Conservation (phyloP, 176 grass and related monocot genomes). For the Eremochloa ophiuroides region DNA sequence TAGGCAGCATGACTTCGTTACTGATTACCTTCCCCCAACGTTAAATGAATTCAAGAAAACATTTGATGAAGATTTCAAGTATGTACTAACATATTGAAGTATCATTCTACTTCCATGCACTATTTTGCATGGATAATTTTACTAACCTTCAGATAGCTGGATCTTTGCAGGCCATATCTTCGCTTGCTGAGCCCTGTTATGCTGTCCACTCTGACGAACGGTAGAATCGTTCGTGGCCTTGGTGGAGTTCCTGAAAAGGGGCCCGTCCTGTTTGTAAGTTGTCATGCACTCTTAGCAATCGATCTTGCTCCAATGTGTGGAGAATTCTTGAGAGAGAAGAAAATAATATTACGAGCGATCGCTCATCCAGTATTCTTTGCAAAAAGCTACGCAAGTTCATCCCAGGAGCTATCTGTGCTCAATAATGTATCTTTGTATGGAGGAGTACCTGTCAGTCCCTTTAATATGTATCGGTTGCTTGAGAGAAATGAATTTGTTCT, state of each 20-base stretch:
- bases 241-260: conserved; percentile 65
- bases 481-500: conserved; percentile 61
- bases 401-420: conserved; percentile 29
- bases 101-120: neutral
- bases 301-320: conserved; percentile 61
- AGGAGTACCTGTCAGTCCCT: conserved; percentile 51
- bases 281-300: conserved; percentile 66
- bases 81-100: neutral
- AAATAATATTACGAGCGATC: conserved; percentile 44
- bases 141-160: neutral
- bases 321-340: conserved; percentile 70
- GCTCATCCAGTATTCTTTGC: conserved; percentile 57
- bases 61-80: conserved; percentile 57
- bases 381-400: conserved; percentile 31
- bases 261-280: conserved; percentile 68
- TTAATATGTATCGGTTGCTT: conserved; percentile 74
- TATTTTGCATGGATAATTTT: neutral
- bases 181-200: conserved; percentile 54
- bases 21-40: conserved; percentile 71
- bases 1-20: conserved; percentile 45
- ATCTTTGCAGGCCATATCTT: conserved; percentile 50
- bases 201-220: conserved; percentile 64
- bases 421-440: conserved; percentile 50
- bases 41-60: conserved; percentile 69
- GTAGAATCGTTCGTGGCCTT: conserved; percentile 67